Base-by-base conservation (phyloP, 345 rosid species). In the Dimocarpus longan region DNA sequence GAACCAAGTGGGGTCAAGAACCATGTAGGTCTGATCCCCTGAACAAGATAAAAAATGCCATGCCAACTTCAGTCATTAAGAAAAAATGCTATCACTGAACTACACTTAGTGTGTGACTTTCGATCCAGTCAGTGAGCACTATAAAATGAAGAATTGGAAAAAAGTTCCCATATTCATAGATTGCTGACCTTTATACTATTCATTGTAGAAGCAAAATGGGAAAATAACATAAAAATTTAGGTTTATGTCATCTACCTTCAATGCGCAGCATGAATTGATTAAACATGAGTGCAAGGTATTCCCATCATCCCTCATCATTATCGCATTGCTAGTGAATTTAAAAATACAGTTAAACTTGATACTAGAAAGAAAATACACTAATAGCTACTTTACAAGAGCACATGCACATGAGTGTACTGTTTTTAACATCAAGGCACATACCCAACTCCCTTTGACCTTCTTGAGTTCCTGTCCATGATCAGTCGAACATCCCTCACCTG, bases 391-490 rank as follows among this genome's bases (percentile, higher is more conserved):
- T 83, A 84, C 79, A 83, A 75, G 85, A 82, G 70, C 85, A 78
- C 82, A 78, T 59, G 79, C 85, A 81, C 73, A 76, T 39, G 74
- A 81, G 70, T 59, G 18, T 70, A 64, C 68, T 73, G n/a, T 50
- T 69, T 50, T 42, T 64, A 48, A 66, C 54, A 66, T 74, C 70
- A 70, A 84, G 28, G 66, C 32, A 85, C 95, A 84, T 93, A 93
- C 98, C 98, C 98, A 87, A 95, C 98, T 84, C 98, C 98, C 84
- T 91, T 95, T 54, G 98, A 95, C 72, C 98, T 82, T 80, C 98
- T 89, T 67, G 98, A 95, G 82, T 93, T 95, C 83, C 98, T 89
- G 79, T 95, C 98, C 98, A 95, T 91, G 85, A 95, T 95, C 86
- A 95, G 79, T n/a, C 97, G 94, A 37, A 95, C 98, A 79, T 95